These are phyloP conservation scores for Gossypium gossypioides DNA, from an alignment of 441 rosid species.

Conservation along the genomic window DNA sequence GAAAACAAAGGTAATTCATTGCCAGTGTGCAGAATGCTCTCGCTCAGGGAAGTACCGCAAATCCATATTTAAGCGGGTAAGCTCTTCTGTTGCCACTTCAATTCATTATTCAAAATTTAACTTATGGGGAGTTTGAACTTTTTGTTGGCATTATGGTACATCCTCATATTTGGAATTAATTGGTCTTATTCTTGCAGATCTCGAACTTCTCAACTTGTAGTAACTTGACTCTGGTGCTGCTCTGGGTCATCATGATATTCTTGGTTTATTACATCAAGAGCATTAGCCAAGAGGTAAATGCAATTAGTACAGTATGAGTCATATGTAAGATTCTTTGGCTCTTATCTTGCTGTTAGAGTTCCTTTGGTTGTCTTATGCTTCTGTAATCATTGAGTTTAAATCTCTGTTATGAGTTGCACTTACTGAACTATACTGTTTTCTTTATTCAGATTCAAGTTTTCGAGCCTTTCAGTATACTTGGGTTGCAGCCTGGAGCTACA, in stretches of 20 bases:
- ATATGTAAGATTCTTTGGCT: neutral
- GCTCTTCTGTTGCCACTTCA: constrained; percentile 8
- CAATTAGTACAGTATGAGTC: constrained; percentile 4
- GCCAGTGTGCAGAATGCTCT: constrained; percentile 70
- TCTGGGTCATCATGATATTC: constrained; percentile 81
- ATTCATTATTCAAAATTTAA: neutral
- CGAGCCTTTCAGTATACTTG: constrained; percentile 83
- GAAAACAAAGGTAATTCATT: constrained; percentile 63
- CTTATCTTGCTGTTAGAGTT: constrained; percentile 9
- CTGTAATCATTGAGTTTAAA: constrained; percentile 1
- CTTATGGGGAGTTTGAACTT: neutral
- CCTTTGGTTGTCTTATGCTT: constrained; percentile 5
- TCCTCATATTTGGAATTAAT: neutral
- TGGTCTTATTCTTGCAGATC: constrained; percentile 43
- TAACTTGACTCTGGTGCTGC: constrained; percentile 74
- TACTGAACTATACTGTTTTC: neutral
- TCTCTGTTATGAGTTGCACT: neutral
- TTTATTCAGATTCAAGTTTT: constrained; percentile 65
- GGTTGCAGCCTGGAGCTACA: constrained; percentile 65
- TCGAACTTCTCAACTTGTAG: constrained; percentile 88
- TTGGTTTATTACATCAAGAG: constrained; percentile 77
- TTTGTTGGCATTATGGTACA: neutral
- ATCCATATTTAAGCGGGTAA: constrained; percentile 71
- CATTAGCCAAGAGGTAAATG: constrained; percentile 68
- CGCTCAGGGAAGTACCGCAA: constrained; percentile 78